Base-by-base conservation (phyloP, 2,329 filamentous ascomycete species). In the Neurospora crassa region DNA sequence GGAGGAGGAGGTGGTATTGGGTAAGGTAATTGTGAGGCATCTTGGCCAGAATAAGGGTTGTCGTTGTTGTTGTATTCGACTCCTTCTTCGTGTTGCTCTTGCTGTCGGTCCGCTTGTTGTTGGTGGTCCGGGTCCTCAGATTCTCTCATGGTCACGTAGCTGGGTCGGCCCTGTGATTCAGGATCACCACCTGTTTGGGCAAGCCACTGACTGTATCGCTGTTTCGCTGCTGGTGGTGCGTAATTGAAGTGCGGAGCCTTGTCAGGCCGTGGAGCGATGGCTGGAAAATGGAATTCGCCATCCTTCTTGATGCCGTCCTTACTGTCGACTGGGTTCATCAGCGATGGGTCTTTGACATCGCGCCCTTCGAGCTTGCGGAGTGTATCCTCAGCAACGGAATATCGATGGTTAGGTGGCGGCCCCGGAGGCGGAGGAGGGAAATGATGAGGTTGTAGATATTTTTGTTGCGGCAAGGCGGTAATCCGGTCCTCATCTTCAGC, bases 401-500 rank as follows among this genome's bases (percentile, higher is more conserved):
- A 63, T 43, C 75, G 72, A 70, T 74, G 76, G 20, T 74, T 74
- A 1, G 75, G 76, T 5, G 77, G 77, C 12, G 78, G 77, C 5
- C 78, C 77, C 0, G 77, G 75, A 8, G 77, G 79, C 29, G 81
- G 80, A 2, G 80, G 79, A 5, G 81, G 81, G 71, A 76, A 79
- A 71, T 80, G 79, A 75, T 87, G 86, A 24, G 86, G 85, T 74
- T 89, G 88, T 12, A 91, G 83, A 76, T 90, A 88, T 71, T 89
- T 89, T 74, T 86, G 86, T 71, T 88, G 89, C 2, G 94, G 94
- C 7, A 97, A 87, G 1, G 93, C 92, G 6, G 92, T 92, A 76
- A 97, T 91, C 70, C 88, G 89, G 78, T 97, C 94, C 80, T 97
- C 90, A 75, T 96, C 90, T 79, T 97, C 94, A 40, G 87, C 88